Conservation (phyloP, 2,329 filamentous ascomycete genomes). For the Colletotrichum australisinense region DNA sequence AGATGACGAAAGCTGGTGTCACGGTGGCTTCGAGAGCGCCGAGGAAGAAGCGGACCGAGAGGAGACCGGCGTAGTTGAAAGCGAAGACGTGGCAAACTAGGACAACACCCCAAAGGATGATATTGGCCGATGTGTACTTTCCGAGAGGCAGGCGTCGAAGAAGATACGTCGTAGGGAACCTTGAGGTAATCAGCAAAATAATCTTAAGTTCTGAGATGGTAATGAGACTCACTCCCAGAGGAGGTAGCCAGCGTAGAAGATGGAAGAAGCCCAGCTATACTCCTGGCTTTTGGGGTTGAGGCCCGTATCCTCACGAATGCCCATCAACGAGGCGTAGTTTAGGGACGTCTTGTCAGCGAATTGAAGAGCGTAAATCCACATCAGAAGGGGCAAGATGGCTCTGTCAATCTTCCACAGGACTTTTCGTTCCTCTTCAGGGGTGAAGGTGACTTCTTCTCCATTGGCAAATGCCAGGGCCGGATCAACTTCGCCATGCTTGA, state of each 20-base stretch:
- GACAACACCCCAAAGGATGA: constrained; percentile 53
- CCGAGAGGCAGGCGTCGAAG: constrained; percentile 47
- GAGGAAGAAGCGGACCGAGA: constrained; percentile 39
- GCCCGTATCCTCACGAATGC: constrained; percentile 34
- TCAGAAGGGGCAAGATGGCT: constrained; percentile 18
- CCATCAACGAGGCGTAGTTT: constrained; percentile 35
- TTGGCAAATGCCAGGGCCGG: constrained; percentile 28
- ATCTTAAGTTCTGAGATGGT: neutral
- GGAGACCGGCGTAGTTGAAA: constrained; percentile 39
- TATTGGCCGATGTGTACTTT: constrained; percentile 48
- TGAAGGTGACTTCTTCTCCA: constrained; percentile 26
- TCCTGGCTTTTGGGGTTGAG: constrained; percentile 30
- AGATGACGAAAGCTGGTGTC: constrained; percentile 40
- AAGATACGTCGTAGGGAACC: constrained; percentile 50
- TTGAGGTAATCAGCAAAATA: neutral
- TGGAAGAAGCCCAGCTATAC: constrained; percentile 38
- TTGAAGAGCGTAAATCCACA: constrained; percentile 33
- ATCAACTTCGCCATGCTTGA: constrained; percentile 24
- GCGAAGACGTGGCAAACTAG: constrained; percentile 39
- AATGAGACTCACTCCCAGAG: constrained; percentile 36
- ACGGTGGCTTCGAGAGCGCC: constrained; percentile 41
- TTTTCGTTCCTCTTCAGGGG: constrained; percentile 24
- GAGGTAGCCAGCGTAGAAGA: constrained; percentile 40
- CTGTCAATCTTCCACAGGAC: constrained; percentile 27
- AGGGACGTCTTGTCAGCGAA: constrained; percentile 33